Conservation (phyloP, 352 stramenopile species). For the Phytophthora constricta region DNA sequence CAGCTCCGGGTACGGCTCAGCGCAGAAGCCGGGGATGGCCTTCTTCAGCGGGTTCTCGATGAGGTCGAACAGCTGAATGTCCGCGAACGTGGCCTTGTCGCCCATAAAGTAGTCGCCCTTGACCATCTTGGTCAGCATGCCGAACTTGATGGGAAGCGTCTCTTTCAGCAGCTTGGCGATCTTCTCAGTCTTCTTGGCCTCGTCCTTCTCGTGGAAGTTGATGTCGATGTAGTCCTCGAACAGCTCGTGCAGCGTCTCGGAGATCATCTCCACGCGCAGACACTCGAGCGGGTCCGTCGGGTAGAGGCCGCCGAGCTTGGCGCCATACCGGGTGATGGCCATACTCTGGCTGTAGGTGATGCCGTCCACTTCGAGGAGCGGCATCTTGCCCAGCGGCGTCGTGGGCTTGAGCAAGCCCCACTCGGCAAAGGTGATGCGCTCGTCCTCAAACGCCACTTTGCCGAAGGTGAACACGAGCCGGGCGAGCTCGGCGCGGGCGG, state of each 20-base stretch:
- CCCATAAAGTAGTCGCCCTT: constrained; percentile 49
- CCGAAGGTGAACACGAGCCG: constrained; percentile 53
- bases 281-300: constrained; percentile 43
- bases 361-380: constrained; percentile 60
- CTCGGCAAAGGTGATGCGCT: constrained; percentile 38
- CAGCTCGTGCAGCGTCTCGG: constrained; percentile 44
- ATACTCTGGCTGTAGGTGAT: constrained; percentile 56
- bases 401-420: constrained; percentile 45
- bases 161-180: constrained; percentile 36
- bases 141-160: constrained; percentile 39
- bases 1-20: constrained; percentile 49
- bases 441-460: constrained; percentile 59
- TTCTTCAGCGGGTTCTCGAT: constrained; percentile 40
- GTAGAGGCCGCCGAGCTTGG: constrained; percentile 56
- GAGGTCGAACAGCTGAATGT: constrained; percentile 56
- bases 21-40: constrained; percentile 29
- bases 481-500: constrained; percentile 56
- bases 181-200: constrained; percentile 45
- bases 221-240: constrained; percentile 39
- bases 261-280: constrained; percentile 52
- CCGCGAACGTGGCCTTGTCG: constrained; percentile 39
- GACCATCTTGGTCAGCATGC: constrained; percentile 29
- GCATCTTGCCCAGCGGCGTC: constrained; percentile 55
- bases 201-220: constrained; percentile 37
- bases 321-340: constrained; percentile 62